Evolutionary conservation across 2,329 filamentous ascomycete genomes (phyloP).

Genomic region (Tolypocladium endophyticum): DNA sequence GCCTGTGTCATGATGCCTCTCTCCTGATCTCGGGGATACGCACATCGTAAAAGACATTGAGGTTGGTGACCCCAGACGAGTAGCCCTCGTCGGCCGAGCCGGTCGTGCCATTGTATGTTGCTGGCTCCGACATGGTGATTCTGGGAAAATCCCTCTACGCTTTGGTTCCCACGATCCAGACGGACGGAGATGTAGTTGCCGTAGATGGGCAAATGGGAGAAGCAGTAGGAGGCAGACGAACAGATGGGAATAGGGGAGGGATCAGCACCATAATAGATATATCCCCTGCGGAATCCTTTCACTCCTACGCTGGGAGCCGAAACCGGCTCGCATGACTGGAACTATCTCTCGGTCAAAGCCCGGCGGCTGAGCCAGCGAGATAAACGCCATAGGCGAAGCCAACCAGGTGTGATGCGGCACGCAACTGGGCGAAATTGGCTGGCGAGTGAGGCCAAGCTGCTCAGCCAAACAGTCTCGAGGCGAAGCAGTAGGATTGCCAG

Average conservation of each 20-base stretch:
- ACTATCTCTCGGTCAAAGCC: not conserved
- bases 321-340: not conserved
- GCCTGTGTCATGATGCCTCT: not conserved
- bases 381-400: not conserved
- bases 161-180: not conserved
- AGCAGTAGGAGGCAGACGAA: not conserved
- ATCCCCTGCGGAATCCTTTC: not conserved
- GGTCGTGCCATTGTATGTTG: conserved; percentile 38
- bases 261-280: not conserved
- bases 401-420: not conserved
- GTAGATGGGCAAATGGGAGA: not conserved
- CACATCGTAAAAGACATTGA: conserved; percentile 81
- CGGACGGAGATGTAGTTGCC: not conserved
- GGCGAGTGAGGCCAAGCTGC: not conserved
- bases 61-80: conserved; percentile 46
- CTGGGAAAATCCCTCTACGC: not conserved
- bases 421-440: not conserved
- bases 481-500: not conserved
- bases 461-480: not conserved
- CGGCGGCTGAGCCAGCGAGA: not conserved
- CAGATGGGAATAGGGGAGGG: not conserved
- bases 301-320: not conserved
- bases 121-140: conserved; percentile 16
- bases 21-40: conserved; percentile 12
- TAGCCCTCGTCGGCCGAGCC: conserved; percentile 40